Percentiles rank a stretch among this genome's conserved stretches.
Evolutionary conservation across 805 yeast genomes (phyloP).

Genomic region (Clavispora vitiphila): DNA sequence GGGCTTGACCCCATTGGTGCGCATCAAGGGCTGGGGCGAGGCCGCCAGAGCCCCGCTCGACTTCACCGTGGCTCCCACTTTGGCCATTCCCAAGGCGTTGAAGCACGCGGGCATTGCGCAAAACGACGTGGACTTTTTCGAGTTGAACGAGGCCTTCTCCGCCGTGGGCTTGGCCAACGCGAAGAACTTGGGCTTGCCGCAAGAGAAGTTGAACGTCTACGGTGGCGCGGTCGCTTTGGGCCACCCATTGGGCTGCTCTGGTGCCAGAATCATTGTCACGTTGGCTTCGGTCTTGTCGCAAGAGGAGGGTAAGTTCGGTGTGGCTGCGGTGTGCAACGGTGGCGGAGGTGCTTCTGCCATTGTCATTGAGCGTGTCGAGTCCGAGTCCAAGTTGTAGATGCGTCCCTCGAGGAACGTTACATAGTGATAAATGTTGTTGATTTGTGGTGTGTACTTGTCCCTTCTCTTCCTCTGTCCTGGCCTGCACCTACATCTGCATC

Average conservation of each 20-base stretch:
- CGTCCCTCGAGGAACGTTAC: too few relatives aligned
- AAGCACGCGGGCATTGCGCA: conserved; percentile 69
- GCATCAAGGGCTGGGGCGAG: conserved; percentile 93
- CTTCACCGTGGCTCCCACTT: conserved; percentile 93
- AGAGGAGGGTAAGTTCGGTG: conserved; percentile 80
- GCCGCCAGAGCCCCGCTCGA: conserved; percentile 94
- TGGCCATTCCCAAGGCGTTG: conserved; percentile 94
- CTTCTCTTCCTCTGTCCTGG: not conserved
- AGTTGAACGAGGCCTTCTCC: conserved; percentile 96
- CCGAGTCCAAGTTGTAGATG: conserved; percentile 32
- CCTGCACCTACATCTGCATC: not conserved
- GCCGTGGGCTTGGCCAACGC: conserved; percentile 93
- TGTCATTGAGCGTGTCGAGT: conserved; percentile 65
- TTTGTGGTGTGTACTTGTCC: too few relatives aligned
- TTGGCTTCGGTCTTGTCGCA: conserved; percentile 73
- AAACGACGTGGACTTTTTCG: conserved; percentile 80
- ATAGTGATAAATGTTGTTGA: too few relatives aligned
- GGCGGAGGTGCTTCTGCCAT: conserved; percentile 99
- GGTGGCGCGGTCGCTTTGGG: conserved; percentile 98
- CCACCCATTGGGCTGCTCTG: conserved; percentile 94
- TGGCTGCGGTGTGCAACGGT: conserved; percentile 97
- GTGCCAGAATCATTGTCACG: conserved; percentile 90
- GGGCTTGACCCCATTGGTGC: conserved; percentile 83
- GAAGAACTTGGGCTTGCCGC: conserved; percentile 58
- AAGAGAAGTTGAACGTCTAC: conserved; percentile 72